Evolutionary conservation across 2,329 filamentous ascomycete species (phyloP).

Genomic region (Venturia aucupariae): DNA sequence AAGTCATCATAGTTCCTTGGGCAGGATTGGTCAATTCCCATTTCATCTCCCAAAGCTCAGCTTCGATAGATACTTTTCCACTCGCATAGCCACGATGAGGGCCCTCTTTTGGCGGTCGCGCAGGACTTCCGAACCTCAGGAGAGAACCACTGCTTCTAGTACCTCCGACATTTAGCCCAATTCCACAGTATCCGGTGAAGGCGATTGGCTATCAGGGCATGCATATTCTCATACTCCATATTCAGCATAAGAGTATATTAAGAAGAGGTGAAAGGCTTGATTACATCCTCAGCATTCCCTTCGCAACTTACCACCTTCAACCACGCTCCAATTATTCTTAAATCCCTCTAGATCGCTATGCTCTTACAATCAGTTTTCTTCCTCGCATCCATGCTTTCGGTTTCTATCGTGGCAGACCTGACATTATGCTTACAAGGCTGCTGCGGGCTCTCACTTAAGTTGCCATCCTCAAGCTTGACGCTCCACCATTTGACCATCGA

Average conservation of each 20-base stretch:
- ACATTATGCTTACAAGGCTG: neutral
- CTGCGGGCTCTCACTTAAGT: neutral
- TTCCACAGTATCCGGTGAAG: neutral
- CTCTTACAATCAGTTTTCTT: neutral
- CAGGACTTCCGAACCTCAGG: too few relatives aligned
- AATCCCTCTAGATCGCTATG: neutral
- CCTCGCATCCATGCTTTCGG: neutral
- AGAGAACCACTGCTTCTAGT: too few relatives aligned
- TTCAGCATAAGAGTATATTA: neutral
- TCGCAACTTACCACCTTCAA: neutral
- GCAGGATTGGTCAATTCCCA: neutral
- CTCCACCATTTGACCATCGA: slow-evolving; percentile 19
- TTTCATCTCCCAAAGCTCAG: neutral
- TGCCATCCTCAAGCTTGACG: neutral
- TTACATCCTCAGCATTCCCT: neutral
- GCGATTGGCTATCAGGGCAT: neutral
- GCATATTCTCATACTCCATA: neutral
- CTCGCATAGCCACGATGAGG: neutral
- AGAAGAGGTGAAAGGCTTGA: too few relatives aligned
- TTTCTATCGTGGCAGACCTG: neutral
- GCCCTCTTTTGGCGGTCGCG: too few relatives aligned
- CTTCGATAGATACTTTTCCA: too few relatives aligned
- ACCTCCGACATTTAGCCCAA: neutral
- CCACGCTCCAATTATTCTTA: neutral
- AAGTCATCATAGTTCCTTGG: neutral